Evolutionary conservation across 139 green algal species (phyloP).

Genomic region (Tetradesmus lagerheimii): DNA sequence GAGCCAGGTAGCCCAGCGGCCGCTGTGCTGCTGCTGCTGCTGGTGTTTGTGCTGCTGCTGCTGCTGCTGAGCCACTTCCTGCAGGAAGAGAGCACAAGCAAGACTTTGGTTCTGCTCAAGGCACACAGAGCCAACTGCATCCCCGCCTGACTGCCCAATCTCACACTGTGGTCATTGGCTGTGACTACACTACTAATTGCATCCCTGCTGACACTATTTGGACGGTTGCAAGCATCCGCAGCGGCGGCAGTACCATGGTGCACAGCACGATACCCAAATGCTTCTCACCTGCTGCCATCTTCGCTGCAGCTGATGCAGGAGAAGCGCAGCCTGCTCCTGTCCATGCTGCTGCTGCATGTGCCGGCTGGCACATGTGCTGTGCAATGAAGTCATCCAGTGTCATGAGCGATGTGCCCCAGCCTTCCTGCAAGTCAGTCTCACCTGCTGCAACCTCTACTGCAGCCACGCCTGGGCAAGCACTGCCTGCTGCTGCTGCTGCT

Average conservation of each 20-base stretch:
- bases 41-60: not conserved
- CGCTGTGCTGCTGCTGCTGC: not conserved
- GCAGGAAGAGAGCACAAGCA: not conserved
- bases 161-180: no score
- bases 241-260: no score
- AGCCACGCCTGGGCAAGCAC: not conserved
- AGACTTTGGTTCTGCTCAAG: not conserved
- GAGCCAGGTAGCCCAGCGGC: constrained; percentile 85
- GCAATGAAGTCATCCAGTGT: constrained; percentile 84
- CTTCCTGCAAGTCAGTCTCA: constrained; percentile 50
- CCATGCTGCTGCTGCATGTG: not conserved
- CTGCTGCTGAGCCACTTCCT: not conserved
- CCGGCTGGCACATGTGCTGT: not conserved
- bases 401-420: constrained; percentile 91
- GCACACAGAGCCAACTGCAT: no score
- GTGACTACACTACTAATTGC: no score
- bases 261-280: no score
- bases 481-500: not conserved
- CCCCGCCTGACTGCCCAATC: no score
- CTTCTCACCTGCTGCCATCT: no score
- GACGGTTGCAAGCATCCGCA: no score
- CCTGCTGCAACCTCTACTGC: no score
- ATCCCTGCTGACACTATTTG: no score
- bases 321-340: not conserved
- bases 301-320: no score